Evolutionary conservation across 441 rosid species (phyloP), one percentile per base, ranked within the genome.

Genomic region (Bocquillonia castaneifolia): DNA sequence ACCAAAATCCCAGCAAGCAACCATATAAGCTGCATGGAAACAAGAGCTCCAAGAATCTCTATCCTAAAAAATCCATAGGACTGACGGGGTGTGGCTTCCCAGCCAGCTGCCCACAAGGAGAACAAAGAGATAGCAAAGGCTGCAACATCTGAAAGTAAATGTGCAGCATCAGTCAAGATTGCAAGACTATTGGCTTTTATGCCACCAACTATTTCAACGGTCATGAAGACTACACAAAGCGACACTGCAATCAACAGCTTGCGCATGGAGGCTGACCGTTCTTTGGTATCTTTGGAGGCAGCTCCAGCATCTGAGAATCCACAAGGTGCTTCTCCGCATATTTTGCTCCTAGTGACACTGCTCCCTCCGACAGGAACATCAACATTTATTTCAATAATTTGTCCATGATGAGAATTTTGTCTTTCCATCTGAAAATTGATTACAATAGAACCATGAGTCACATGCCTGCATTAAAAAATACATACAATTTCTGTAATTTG

Each of bases 21-120:
- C 93, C 91, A 88, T 47, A 86, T 86, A 82, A 88, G 71, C 74
- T 83, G 91, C 53, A 86, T 88, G 36, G 91, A 88, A 65, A 84
- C 80, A 29, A 88, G 79, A 8, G 89, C 85, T 39, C 91, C 91
- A 15, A 86, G 84, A 56, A 86, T 84, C 82, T 84, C 87, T 53
- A 85, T 80, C 71, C 91, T 78, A 76, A 83, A 83, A 69, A 86
- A 88, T 14, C 91, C 93, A 59, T 86, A 88, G 26, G 93, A 80
- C 64, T 83, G 93, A 13, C 85, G 82, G 0, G 93, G 91, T 36
- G 63, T 88, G 1, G 91, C 91, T 66, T 86, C 91, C 91, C 93
- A 88, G 23, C 89, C 89, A 0, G 89, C 51, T 34, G 89, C 93
- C 93, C 93, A 84, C 28, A 88, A 71, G 12, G 87, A 85, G 64